Percentiles rank a stretch among this genome's conserved stretches.
These are phyloP conservation scores for Apophysomyces elegans DNA, from an alignment of 371 early-diverging fungal species.

Conservation along the genomic window DNA sequence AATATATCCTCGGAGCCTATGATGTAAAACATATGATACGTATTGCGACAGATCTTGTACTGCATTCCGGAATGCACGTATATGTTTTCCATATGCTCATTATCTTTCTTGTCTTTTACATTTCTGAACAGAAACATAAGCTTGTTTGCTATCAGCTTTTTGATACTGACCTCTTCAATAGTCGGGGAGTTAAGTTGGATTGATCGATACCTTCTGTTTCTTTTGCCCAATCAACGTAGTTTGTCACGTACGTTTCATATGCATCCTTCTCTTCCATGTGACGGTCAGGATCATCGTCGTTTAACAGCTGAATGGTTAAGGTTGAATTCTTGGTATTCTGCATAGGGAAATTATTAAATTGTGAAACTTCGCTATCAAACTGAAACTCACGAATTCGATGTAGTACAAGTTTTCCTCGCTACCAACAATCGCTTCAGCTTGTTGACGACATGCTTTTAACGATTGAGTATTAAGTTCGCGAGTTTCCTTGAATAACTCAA, in stretches of 20 bases:
- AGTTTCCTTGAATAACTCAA: not conserved
- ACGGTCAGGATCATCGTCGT: slow-evolving; percentile 72
- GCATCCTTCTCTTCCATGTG: slow-evolving; percentile 72
- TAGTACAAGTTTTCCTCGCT: too few relatives aligned
- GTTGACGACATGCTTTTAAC: not conserved
- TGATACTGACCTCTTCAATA: slow-evolving; percentile 57
- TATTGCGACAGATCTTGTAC: slow-evolving; percentile 49
- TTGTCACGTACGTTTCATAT: slow-evolving; percentile 89
- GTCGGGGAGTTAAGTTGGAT: slow-evolving; percentile 51
- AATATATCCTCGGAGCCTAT: slow-evolving; percentile 51
- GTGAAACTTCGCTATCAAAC: not conserved
- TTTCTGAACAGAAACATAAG: slow-evolving; percentile 17
- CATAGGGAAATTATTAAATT: slow-evolving; percentile 1
- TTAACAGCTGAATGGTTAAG: slow-evolving; percentile 79
- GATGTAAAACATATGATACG: slow-evolving; percentile 57
- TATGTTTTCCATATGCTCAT: slow-evolving; percentile 27
- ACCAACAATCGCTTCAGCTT: too few relatives aligned
- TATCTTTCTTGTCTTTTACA: slow-evolving; percentile 17
- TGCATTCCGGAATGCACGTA: slow-evolving; percentile 43
- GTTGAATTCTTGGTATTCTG: slow-evolving; percentile 56
- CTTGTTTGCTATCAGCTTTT: not conserved
- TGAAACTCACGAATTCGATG: slow-evolving; percentile 67
- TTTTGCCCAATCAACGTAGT: slow-evolving; percentile 71
- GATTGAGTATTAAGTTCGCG: not conserved
- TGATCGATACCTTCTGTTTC: slow-evolving; percentile 69